These are phyloP conservation scores for Fusarium beomiforme DNA, from an alignment of 2,329 filamentous ascomycete genomes.

Conservation along the genomic window DNA sequence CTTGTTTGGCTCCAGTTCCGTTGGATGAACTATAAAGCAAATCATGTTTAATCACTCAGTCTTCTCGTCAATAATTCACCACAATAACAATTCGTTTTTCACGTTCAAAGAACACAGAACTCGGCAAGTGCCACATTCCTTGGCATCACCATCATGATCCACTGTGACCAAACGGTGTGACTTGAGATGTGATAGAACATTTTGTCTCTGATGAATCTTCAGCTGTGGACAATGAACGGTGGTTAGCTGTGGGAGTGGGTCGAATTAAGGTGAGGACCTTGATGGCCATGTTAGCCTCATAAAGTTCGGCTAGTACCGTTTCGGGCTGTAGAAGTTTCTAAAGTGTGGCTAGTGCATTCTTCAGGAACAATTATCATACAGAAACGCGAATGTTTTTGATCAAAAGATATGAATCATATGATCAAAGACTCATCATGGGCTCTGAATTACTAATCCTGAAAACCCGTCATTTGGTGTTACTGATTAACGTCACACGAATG, in stretches of 20 bases:
- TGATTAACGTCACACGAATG: neutral
- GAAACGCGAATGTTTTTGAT: neutral
- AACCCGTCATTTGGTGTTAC: neutral
- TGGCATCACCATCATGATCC: conserved; percentile 17
- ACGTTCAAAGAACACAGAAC: conserved; percentile 24
- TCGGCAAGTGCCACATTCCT: conserved; percentile 30
- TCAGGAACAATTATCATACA: neutral
- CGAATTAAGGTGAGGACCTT: conserved; percentile 44
- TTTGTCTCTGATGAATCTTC: neutral
- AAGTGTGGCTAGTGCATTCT: conserved; percentile 22
- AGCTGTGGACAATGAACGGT: neutral
- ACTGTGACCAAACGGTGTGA: conserved; percentile 5
- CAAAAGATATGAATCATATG: neutral
- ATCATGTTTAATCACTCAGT: neutral
- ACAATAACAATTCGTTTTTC: neutral
- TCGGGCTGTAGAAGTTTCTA: conserved; percentile 1
- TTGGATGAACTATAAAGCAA: conserved; percentile 14
- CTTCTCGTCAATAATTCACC: conserved; percentile 6
- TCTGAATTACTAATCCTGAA: too few relatives aligned
- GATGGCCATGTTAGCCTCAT: conserved; percentile 38
- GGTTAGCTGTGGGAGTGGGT: conserved; percentile 36
- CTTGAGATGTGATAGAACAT: neutral
- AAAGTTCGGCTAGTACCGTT: conserved; percentile 1
- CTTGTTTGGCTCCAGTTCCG: neutral
- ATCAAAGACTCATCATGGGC: rapidly evolving